A percentile compares a stretch with the other conserved stretches of the same genome.
phyloP scores from a whole-genome alignment of 805 yeast species.

The Scheffersomyces coipomensis region DNA sequence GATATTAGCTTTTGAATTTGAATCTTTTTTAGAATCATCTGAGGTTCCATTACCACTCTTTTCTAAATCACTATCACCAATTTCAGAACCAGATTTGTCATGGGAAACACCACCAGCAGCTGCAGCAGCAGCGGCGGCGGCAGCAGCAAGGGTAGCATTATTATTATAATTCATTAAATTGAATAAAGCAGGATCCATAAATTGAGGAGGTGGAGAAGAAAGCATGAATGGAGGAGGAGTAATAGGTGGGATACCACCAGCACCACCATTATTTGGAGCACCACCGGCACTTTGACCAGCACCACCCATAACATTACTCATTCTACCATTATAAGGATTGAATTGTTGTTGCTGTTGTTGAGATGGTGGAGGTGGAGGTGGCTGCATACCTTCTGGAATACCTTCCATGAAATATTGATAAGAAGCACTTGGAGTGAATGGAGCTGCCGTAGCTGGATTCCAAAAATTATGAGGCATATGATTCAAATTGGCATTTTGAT shows the following conservation, averaged over 20 bases:
- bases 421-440: conserved; percentile 48
- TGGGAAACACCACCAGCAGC: conserved; percentile 1
- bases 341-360: conserved; percentile 22
- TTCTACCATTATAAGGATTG: conserved; percentile 15
- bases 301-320: not conserved
- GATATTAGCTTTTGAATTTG: conserved; percentile 1
- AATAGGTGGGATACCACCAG: conserved; percentile 31
- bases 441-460: conserved; percentile 65
- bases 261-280: conserved; percentile 32
- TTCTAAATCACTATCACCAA: conserved; percentile 5
- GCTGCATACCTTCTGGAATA: conserved; percentile 22
- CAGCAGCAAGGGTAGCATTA: conserved; percentile 1
- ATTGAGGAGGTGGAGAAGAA: conserved; percentile 35
- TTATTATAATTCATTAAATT: conserved; percentile 25
- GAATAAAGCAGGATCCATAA: conserved; percentile 36
- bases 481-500: conserved; percentile 15
- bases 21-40: not conserved
- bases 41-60: not conserved
- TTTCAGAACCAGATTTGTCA: conserved; percentile 3
- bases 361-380: conserved; percentile 10
- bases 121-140: not conserved
- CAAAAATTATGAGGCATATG: conserved; percentile 43
- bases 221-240: conserved; percentile 40
- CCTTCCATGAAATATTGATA: conserved; percentile 28
- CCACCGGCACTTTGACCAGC: not conserved